A percentile compares a stretch with the other conserved stretches of the same genome.
Evolutionary conservation across 768 basidiomycete species (phyloP).

Genomic region (Mycena vulgaris): DNA sequence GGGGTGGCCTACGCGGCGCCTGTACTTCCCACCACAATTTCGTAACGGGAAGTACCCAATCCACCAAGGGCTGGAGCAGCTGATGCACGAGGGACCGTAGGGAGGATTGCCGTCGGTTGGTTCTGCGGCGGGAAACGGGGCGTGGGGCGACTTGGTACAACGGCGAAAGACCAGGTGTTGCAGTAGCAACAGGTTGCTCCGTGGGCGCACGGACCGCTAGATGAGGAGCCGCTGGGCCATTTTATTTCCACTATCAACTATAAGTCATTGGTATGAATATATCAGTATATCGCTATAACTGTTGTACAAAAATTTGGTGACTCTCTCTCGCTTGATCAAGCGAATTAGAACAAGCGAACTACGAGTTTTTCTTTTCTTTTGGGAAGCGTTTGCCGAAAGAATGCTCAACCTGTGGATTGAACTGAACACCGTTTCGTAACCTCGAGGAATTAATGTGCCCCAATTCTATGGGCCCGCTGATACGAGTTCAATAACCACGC

Average conservation of each 20-base stretch:
- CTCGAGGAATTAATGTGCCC: no score
- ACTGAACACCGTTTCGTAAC: no score
- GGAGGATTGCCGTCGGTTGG: neutral
- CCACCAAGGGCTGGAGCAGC: neutral
- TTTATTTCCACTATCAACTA: conserved; percentile 1
- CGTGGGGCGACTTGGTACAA: neutral
- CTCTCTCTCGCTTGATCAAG: neutral
- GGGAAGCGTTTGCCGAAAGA: no score
- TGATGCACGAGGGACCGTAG: conserved; percentile 5
- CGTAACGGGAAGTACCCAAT: neutral
- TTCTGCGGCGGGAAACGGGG: conserved; percentile 4
- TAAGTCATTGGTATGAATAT: neutral
- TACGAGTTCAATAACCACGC: no score
- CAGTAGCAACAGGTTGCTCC: neutral
- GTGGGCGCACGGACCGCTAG: neutral
- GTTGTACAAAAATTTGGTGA: conserved; percentile 1
- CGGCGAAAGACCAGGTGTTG: conserved; percentile 7
- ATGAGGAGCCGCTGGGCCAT: conserved; percentile 4
- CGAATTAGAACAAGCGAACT: no score
- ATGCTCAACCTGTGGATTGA: no score
- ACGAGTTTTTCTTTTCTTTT: no score
- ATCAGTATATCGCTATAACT: conserved; percentile 9
- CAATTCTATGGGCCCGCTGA: no score
- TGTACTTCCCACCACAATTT: no score
- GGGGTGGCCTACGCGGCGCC: no score